phyloP scores from a whole-genome alignment of 352 stramenopile genomes.

The Globisporangium alternatum region DNA sequence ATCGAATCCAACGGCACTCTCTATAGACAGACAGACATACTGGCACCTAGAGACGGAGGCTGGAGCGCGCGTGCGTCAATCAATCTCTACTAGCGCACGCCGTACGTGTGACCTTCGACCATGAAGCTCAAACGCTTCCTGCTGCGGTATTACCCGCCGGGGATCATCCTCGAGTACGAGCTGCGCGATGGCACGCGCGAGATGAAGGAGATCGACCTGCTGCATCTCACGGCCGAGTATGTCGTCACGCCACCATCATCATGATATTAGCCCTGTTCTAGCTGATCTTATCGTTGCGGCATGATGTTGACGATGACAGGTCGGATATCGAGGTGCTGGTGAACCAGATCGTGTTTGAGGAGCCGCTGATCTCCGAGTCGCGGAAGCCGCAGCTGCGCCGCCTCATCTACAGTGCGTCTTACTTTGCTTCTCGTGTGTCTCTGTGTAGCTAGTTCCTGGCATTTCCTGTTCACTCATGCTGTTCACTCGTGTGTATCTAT shows the following conservation, averaged over 20 bases:
- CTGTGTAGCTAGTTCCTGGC: too few species aligned
- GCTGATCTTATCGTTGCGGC: neutral
- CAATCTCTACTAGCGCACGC: neutral
- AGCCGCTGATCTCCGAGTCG: slow-evolving; percentile 91
- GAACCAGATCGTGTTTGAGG: slow-evolving; percentile 95
- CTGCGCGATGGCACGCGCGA: slow-evolving; percentile 90
- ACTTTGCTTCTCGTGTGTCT: too few species aligned
- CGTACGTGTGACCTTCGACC: neutral
- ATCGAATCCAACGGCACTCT: neutral
- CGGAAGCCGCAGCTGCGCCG: slow-evolving; percentile 92
- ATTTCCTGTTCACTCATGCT: neutral
- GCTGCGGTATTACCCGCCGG: slow-evolving; percentile 93
- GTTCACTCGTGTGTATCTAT: neutral
- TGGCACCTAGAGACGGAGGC: neutral
- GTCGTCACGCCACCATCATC: slow-evolving; percentile 8
- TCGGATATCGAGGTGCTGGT: slow-evolving; percentile 93
- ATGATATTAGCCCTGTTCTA: neutral
- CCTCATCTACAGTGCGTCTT: slow-evolving; percentile 86
- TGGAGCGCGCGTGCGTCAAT: neutral
- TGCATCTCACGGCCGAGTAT: slow-evolving; percentile 92
- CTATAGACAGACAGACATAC: neutral
- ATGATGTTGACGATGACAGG: slow-evolving; percentile 23
- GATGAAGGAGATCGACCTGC: slow-evolving; percentile 95
- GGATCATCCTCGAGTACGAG: slow-evolving; percentile 96
- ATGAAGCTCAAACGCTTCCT: slow-evolving; percentile 97